phyloP scores from a whole-genome alignment of 2,329 filamentous ascomycete species.

The Madurella mycetomatis region DNA sequence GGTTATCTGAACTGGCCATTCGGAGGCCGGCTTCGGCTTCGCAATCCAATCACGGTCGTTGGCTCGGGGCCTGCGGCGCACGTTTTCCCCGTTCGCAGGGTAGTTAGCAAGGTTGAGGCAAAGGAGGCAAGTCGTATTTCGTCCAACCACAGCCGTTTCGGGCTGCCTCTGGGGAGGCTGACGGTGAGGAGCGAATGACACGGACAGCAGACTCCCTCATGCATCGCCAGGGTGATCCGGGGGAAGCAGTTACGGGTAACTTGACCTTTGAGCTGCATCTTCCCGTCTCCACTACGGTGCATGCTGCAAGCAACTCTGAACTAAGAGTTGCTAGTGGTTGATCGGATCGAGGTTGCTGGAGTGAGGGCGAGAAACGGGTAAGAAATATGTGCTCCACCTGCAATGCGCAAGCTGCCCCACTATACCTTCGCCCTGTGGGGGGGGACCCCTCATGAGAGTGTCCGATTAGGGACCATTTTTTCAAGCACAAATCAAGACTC shows the following conservation, averaged over 20 bases:
- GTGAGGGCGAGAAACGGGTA: no score
- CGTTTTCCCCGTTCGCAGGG: background rate
- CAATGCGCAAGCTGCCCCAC: no score
- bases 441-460: no score
- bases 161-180: slow-evolving; percentile 4
- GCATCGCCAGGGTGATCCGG: background rate
- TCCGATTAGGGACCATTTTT: no score
- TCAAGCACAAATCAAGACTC: no score
- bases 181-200: slow-evolving; percentile 26
- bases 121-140: slow-evolving; percentile 34
- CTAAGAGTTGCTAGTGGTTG: background rate
- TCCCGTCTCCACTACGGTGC: background rate
- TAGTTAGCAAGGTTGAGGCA: slow-evolving; percentile 1
- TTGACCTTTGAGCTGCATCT: background rate
- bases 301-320: background rate
- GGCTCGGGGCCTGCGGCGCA: background rate
- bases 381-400: no score
- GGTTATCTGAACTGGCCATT: background rate
- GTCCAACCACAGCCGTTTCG: slow-evolving; percentile 37
- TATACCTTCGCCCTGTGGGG: no score
- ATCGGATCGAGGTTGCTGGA: no score
- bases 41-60: slow-evolving; percentile 5
- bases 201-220: background rate
- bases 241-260: background rate
- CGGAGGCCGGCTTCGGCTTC: background rate